phyloP scores from a whole-genome alignment of 148 eudicot genomes.

The Spergularia marina region DNA sequence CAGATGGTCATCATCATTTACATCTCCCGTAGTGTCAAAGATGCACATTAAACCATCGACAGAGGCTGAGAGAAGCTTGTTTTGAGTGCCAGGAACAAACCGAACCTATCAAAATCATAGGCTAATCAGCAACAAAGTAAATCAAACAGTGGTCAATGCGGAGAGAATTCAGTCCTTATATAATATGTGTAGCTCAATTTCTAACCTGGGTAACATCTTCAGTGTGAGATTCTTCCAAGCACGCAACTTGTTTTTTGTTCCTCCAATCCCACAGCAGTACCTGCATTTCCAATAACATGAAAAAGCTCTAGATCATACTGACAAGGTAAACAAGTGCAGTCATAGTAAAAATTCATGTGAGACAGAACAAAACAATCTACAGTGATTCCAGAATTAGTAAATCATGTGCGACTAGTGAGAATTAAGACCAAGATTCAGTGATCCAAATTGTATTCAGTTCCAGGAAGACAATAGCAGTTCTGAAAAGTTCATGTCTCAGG shows the following conservation, averaged over 20 bases:
- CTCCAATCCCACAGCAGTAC: conserved; percentile 94
- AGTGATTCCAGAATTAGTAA: not conserved
- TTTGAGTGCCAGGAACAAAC: conserved; percentile 69
- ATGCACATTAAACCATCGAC: conserved; percentile 91
- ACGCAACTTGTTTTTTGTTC: conserved; percentile 78
- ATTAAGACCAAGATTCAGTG: not conserved
- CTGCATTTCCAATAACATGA: conserved; percentile 32
- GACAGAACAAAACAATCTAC: not conserved
- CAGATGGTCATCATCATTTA: conserved; percentile 87
- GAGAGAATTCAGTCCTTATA: not conserved
- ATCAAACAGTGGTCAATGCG: not conserved
- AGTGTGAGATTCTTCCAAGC: conserved; percentile 90
- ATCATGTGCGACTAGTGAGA: not conserved
- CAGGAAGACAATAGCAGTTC: not conserved
- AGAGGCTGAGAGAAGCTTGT: conserved; percentile 89
- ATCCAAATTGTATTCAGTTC: not conserved
- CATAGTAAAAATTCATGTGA: not conserved
- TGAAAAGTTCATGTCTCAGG: not conserved
- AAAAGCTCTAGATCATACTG: not conserved
- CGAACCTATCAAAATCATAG: conserved; percentile 51
- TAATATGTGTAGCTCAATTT: not conserved
- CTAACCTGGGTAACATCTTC: conserved; percentile 97
- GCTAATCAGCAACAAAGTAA: conserved; percentile 1
- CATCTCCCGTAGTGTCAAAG: conserved; percentile 75
- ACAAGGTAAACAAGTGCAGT: not conserved